phyloP scores from a whole-genome alignment of 208 protist genomes.

The Crithidia expoeki region DNA sequence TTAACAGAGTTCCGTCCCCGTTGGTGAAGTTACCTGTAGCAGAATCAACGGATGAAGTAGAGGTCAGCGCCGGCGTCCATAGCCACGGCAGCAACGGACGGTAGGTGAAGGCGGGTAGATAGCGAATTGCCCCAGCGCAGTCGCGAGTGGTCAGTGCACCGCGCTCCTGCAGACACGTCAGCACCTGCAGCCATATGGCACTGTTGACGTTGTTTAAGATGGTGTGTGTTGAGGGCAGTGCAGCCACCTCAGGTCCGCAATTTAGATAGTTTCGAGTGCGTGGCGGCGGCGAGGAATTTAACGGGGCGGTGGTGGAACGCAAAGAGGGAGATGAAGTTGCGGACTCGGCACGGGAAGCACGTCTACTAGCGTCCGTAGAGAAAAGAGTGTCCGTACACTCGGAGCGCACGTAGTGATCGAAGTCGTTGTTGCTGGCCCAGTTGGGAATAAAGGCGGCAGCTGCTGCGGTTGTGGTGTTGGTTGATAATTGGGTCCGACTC shows the following conservation, averaged over 20 bases:
- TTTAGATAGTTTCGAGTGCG: constrained; percentile 15
- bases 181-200: constrained; percentile 43
- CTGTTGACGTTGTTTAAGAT: constrained; percentile 48
- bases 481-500: not conserved
- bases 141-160: constrained; percentile 42
- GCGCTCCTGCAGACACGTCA: constrained; percentile 49
- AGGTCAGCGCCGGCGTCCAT: constrained; percentile 48
- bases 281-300: no score
- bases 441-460: no score
- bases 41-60: no score
- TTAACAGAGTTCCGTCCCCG: no score
- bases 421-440: constrained; percentile 10
- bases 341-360: not conserved
- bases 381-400: constrained; percentile 15
- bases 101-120: constrained; percentile 51
- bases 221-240: constrained; percentile 15
- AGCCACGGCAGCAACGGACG: constrained; percentile 55
- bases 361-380: not conserved
- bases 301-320: no score
- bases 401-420: constrained; percentile 6
- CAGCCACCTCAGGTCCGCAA: constrained; percentile 13
- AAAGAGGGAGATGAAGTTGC: not conserved
- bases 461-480: not conserved
- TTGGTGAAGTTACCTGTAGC: no score
- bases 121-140: constrained; percentile 38